Evolutionary conservation across 306 rosid species (phyloP).

Genomic region (Macrotyloma uniflorum): DNA sequence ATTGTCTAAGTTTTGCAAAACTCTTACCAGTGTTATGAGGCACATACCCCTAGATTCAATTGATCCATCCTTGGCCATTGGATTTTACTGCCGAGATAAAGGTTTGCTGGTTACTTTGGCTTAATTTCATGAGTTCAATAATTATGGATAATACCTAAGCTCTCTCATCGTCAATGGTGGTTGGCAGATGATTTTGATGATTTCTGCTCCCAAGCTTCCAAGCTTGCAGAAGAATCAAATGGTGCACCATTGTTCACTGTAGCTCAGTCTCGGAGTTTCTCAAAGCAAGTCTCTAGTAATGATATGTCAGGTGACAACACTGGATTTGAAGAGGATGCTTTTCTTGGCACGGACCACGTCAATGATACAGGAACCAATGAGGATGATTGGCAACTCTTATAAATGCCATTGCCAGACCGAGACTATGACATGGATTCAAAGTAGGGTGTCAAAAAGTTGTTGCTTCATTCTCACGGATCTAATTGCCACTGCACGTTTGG

Average conservation of each 20-base stretch:
- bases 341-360: slow-evolving; percentile 35
- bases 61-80: slow-evolving; percentile 95
- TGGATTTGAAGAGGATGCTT: slow-evolving; percentile 45
- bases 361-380: slow-evolving; percentile 56
- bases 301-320: slow-evolving; percentile 46
- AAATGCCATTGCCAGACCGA: slow-evolving; percentile 25
- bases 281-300: slow-evolving; percentile 47
- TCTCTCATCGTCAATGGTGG: slow-evolving; percentile 27
- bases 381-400: slow-evolving; percentile 92
- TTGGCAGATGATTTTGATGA: slow-evolving; percentile 79
- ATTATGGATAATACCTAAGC: slow-evolving; percentile 14
- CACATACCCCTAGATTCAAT: slow-evolving; percentile 77
- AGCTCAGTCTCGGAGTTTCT: slow-evolving; percentile 52
- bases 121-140: slow-evolving; percentile 19
- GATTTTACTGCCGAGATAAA: slow-evolving; percentile 94
- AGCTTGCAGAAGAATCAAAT: slow-evolving; percentile 78
- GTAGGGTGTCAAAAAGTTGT: slow-evolving; percentile 17
- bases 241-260: slow-evolving; percentile 97
- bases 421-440: slow-evolving; percentile 1
- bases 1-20: slow-evolving; percentile 7
- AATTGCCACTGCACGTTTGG: slow-evolving; percentile 29
- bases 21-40: slow-evolving; percentile 57
- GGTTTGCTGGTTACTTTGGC: slow-evolving; percentile 52
- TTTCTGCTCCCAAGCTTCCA: slow-evolving; percentile 77
- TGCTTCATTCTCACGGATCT: slow-evolving; percentile 30